phyloP scores from a whole-genome alignment of 2,329 filamentous ascomycete genomes.

The Calcarisporium arbuscula region DNA sequence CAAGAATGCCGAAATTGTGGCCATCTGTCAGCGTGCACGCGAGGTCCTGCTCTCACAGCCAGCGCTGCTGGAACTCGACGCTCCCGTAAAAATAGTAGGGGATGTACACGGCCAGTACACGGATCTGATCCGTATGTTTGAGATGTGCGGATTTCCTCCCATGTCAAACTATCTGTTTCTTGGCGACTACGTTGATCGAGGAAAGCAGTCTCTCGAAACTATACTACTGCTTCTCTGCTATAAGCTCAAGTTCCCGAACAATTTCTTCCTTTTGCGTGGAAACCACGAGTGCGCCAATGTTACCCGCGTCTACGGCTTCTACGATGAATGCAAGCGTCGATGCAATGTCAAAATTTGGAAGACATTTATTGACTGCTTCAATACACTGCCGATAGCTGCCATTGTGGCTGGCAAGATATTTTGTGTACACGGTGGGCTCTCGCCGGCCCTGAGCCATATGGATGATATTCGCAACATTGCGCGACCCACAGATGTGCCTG shows the following conservation, averaged over 20 bases:
- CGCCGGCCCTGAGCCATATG: slow-evolving; percentile 90
- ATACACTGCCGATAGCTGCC: slow-evolving; percentile 89
- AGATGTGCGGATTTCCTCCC: slow-evolving; percentile 96
- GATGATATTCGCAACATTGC: slow-evolving; percentile 96
- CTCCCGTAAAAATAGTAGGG: slow-evolving; percentile 95
- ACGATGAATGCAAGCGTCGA: slow-evolving; percentile 93
- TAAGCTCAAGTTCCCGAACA: slow-evolving; percentile 95
- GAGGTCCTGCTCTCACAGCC: slow-evolving; percentile 90
- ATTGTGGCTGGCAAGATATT: slow-evolving; percentile 98
- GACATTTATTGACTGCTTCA: slow-evolving; percentile 95
- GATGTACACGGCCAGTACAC: slow-evolving; percentile 97
- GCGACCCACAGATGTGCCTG: slow-evolving; percentile 91
- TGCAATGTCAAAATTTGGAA: slow-evolving; percentile 99
- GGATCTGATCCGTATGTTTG: slow-evolving; percentile 92
- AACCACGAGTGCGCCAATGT: slow-evolving; percentile 98
- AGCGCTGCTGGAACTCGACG: slow-evolving; percentile 82
- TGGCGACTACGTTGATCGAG: slow-evolving; percentile 92
- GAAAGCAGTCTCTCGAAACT: slow-evolving; percentile 92
- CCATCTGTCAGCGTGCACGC: slow-evolving; percentile 82
- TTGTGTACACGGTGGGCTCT: slow-evolving; percentile 91
- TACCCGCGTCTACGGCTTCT: slow-evolving; percentile 93
- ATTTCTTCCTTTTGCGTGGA: slow-evolving; percentile 90
- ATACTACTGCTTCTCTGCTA: slow-evolving; percentile 91
- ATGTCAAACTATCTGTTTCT: slow-evolving; percentile 89
- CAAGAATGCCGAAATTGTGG: slow-evolving; percentile 94